Conservation (phyloP, 352 stramenopile species). For the Phytopythium cucurbitacearum region DNA sequence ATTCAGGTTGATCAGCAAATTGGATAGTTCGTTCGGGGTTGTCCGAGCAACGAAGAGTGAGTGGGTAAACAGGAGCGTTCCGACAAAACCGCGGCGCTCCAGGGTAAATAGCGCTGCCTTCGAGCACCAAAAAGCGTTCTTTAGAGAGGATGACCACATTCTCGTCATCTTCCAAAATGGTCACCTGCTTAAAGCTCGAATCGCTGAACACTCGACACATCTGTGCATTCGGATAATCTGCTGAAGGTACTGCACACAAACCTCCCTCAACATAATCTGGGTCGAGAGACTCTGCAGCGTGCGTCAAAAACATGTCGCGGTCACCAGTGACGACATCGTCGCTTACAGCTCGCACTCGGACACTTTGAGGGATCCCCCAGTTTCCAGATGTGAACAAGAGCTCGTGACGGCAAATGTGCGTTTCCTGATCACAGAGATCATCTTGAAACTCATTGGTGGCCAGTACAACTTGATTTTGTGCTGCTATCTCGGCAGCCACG, state of each 20-base stretch:
- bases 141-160: slow-evolving; percentile 53
- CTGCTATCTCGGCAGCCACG: slow-evolving; percentile 15
- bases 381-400: slow-evolving; percentile 53
- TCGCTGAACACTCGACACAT: slow-evolving; percentile 35
- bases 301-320: slow-evolving; percentile 40
- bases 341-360: slow-evolving; percentile 38
- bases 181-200: slow-evolving; percentile 43
- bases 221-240: slow-evolving; percentile 12
- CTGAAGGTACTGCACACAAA: slow-evolving; percentile 12
- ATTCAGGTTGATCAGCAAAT: too few relatives aligned
- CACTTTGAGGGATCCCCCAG: slow-evolving; percentile 31
- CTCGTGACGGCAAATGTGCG: slow-evolving; percentile 46
- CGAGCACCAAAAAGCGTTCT: slow-evolving; percentile 28
- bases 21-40: slow-evolving; percentile 1
- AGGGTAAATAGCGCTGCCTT: slow-evolving; percentile 51
- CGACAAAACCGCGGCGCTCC: slow-evolving; percentile 28
- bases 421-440: slow-evolving; percentile 26
- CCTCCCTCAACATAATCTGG: slow-evolving; percentile 32
- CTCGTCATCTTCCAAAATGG: slow-evolving; percentile 59
- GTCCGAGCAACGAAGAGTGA: slow-evolving; percentile 30
- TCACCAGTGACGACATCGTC: slow-evolving; percentile 52
- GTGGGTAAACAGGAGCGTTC: slow-evolving; percentile 14
- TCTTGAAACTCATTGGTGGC: slow-evolving; percentile 14
- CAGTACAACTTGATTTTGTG: slow-evolving; percentile 47
- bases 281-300: slow-evolving; percentile 42